phyloP scores from a whole-genome alignment of 495 filamentous ascomycete genomes.

The Halenospora varia region DNA sequence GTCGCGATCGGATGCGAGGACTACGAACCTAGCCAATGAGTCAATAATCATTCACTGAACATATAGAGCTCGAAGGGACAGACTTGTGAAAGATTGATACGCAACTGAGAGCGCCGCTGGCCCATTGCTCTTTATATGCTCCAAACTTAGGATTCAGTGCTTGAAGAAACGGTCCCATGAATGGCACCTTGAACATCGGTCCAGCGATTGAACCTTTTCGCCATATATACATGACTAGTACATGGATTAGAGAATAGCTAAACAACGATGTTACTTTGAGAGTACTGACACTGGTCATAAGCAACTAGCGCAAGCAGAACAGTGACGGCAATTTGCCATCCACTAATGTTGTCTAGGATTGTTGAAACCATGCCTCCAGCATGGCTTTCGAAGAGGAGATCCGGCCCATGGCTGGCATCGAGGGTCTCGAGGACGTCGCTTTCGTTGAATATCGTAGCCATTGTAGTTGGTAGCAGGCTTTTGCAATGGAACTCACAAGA shows the following conservation, averaged over 20 bases:
- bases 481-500: too few species aligned
- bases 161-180: slow-evolving; percentile 92
- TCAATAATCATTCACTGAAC: neutral
- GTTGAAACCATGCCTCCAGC: too few species aligned
- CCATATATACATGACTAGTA: slow-evolving; percentile 81
- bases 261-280: slow-evolving; percentile 4
- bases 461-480: too few species aligned
- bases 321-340: slow-evolving; percentile 53
- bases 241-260: too few species aligned
- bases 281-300: slow-evolving; percentile 76
- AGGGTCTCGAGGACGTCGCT: too few species aligned
- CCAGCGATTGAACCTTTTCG: slow-evolving; percentile 85
- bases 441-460: too few species aligned
- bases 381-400: too few species aligned
- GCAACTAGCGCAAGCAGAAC: slow-evolving; percentile 62
- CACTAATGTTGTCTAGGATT: slow-evolving; percentile 53
- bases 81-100: slow-evolving; percentile 99
- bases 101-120: slow-evolving; percentile 86
- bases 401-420: too few species aligned
- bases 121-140: slow-evolving; percentile 88
- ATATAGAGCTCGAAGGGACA: slow-evolving; percentile 25
- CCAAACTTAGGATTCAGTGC: slow-evolving; percentile 90
- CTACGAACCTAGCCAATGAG: slow-evolving; percentile 70
- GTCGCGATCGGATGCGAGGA: slow-evolving; percentile 93
- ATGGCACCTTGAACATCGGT: slow-evolving; percentile 80